A percentile compares a stretch with the other conserved stretches of the same genome.
Conservation (phyloP, 495 filamentous ascomycete species). For the Penicillium paxilli region DNA sequence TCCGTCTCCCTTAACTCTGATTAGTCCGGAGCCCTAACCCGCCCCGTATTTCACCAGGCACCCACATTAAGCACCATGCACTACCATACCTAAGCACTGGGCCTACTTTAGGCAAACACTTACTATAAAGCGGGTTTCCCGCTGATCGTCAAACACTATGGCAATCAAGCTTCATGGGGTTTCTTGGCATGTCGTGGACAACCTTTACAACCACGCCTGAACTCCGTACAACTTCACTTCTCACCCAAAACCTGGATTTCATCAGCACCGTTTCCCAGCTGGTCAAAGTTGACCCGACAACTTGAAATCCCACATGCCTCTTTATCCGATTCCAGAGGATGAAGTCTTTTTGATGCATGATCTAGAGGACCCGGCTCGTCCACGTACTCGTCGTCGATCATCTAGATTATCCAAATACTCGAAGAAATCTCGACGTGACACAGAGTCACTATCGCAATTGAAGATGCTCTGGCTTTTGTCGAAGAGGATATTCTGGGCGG, state of each 20-base stretch:
- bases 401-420: neutral
- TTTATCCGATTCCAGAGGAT: neutral
- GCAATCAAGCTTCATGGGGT: neutral
- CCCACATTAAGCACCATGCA: neutral
- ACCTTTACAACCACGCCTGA: too few relatives aligned
- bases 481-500: neutral
- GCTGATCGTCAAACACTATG: neutral
- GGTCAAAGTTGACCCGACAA: too few relatives aligned
- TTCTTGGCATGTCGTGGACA: neutral
- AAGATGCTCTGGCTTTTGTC: neutral
- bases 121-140: neutral
- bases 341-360: neutral
- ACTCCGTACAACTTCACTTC: too few relatives aligned
- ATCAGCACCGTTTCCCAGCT: too few relatives aligned
- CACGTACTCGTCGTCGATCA: neutral
- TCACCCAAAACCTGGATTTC: too few relatives aligned
- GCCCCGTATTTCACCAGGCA: neutral
- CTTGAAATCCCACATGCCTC: too few relatives aligned
- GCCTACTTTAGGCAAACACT: neutral
- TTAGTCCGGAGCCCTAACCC: neutral
- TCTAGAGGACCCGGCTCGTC: neutral
- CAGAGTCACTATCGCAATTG: neutral
- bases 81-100: neutral
- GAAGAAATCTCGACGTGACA: neutral
- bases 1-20: neutral